phyloP scores from a whole-genome alignment of 176 grass and related monocot genomes.

The Eleusine indica region DNA sequence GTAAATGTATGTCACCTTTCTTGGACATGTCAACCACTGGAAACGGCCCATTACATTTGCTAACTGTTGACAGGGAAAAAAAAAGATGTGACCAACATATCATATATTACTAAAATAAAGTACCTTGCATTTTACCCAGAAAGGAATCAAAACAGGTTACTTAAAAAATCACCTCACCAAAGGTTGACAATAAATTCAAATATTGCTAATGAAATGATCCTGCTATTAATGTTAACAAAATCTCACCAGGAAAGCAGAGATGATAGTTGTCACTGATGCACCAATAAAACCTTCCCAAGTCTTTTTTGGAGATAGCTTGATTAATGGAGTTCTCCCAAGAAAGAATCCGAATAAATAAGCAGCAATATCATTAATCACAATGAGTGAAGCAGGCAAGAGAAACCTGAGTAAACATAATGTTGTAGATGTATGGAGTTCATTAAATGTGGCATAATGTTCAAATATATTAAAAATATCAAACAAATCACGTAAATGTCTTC shows the following conservation, averaged over 20 bases:
- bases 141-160: neutral
- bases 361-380: constrained; percentile 93
- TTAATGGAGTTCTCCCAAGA: constrained; percentile 94
- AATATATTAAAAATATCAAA: neutral
- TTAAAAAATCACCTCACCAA: neutral
- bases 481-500: neutral
- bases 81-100: neutral
- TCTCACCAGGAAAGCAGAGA: constrained; percentile 94
- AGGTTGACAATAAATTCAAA: neutral
- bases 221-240: neutral
- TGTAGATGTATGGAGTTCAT: constrained; percentile 27
- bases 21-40: constrained; percentile 88
- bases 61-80: constrained; percentile 57
- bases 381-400: constrained; percentile 96
- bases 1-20: constrained; percentile 59
- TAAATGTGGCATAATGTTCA: constrained; percentile 12
- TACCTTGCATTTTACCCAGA: neutral
- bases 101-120: constrained; percentile 13
- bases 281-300: constrained; percentile 99
- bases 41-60: constrained; percentile 89
- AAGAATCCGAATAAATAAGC: constrained; percentile 99
- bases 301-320: constrained; percentile 99
- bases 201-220: neutral
- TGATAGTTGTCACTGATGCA: constrained; percentile 90
- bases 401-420: constrained; percentile 68